phyloP scores from a whole-genome alignment of 306 rosid genomes.

The Spatholobus suberectus region DNA sequence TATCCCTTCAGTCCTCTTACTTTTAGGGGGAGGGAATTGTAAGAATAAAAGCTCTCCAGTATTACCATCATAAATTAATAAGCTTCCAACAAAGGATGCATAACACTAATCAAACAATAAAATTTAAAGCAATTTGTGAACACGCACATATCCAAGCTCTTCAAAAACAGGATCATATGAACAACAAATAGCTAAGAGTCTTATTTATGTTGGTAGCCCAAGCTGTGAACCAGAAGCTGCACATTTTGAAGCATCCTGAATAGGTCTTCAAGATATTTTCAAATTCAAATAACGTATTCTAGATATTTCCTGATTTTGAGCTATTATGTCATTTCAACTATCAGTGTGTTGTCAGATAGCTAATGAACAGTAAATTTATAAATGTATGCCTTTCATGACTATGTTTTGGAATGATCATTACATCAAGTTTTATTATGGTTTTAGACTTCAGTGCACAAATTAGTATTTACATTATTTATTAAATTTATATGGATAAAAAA shows the following conservation, averaged over 20 bases:
- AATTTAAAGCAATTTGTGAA: constrained; percentile 17
- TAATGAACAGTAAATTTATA: background rate
- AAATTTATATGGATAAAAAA: background rate
- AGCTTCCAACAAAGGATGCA: constrained; percentile 22
- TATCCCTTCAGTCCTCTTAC: constrained; percentile 50
- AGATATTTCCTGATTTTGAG: too few species aligned
- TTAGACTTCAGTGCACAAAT: background rate
- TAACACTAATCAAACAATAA: constrained; percentile 13
- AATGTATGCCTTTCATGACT: constrained; percentile 9
- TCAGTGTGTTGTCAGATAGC: background rate
- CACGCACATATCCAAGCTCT: too few species aligned
- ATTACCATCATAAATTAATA: constrained; percentile 28
- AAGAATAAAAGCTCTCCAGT: constrained; percentile 19
- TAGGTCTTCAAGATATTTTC: too few species aligned
- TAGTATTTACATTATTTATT: constrained; percentile 9
- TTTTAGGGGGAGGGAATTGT: constrained; percentile 19
- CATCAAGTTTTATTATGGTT: background rate
- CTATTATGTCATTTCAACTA: background rate
- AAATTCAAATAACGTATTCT: too few species aligned
- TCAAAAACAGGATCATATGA: too few species aligned
- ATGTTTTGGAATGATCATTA: background rate
- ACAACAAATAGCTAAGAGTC: too few species aligned
- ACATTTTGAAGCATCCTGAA: constrained; percentile 2
- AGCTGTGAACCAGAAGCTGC: constrained; percentile 28
- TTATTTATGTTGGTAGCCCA: constrained; percentile 1